phyloP scores from a whole-genome alignment of 768 basidiomycete genomes.

The Pleurotus eryngii region DNA sequence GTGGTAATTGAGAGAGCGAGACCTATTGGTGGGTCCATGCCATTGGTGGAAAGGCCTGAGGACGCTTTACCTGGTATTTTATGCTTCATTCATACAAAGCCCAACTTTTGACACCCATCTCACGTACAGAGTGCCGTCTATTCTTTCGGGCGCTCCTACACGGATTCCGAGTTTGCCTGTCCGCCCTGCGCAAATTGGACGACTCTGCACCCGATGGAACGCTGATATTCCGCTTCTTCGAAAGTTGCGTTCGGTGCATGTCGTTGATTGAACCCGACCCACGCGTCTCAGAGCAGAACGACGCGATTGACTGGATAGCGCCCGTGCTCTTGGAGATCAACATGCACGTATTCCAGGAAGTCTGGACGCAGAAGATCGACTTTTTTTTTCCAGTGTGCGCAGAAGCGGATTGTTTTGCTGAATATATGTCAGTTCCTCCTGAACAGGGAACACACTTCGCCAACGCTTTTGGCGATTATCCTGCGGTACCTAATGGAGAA shows the following conservation, averaged over 20 bases:
- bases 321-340: slow-evolving; percentile 79
- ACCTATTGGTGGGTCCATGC: slow-evolving; percentile 75
- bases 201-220: slow-evolving; percentile 79
- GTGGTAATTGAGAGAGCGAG: slow-evolving; percentile 80
- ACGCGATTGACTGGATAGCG: slow-evolving; percentile 84
- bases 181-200: slow-evolving; percentile 75
- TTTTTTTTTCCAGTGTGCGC: slow-evolving; percentile 85
- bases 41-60: slow-evolving; percentile 79
- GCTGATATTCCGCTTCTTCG: slow-evolving; percentile 85
- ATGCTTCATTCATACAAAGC: neutral
- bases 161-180: slow-evolving; percentile 78
- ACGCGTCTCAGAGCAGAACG: slow-evolving; percentile 58
- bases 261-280: slow-evolving; percentile 73
- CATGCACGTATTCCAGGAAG: slow-evolving; percentile 90
- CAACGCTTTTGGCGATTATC: slow-evolving; percentile 85
- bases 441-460: slow-evolving; percentile 68
- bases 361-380: slow-evolving; percentile 91
- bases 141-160: slow-evolving; percentile 88
- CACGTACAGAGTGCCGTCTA: slow-evolving; percentile 67
- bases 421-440: slow-evolving; percentile 85
- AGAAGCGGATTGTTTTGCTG: slow-evolving; percentile 75
- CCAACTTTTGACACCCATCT: slow-evolving; percentile 10
- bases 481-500: slow-evolving; percentile 82
- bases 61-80: slow-evolving; percentile 73
- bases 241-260: slow-evolving; percentile 81